A percentile compares a stretch with the other conserved stretches of the same genome.
phyloP scores from a whole-genome alignment of 148 eudicot species.

The Euryodendron excelsum region DNA sequence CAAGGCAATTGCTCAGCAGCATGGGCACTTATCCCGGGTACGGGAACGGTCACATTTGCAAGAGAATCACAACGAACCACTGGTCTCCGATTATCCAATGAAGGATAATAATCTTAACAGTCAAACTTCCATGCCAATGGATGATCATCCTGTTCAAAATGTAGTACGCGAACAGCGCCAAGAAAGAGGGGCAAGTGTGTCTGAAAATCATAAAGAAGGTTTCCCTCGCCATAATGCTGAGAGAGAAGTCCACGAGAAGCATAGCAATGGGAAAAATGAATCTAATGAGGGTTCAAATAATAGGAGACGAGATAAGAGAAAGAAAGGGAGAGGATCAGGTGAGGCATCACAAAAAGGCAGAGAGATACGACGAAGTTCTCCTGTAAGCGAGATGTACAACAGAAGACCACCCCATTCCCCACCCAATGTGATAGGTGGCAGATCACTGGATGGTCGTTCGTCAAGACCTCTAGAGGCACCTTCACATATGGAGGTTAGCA shows the following conservation, averaged over 20 bases:
- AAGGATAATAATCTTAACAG: conserved; percentile 14
- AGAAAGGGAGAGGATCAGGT: conserved; percentile 8
- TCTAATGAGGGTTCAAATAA: conserved; percentile 21
- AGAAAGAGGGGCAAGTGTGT: conserved; percentile 14
- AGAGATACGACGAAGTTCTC: neutral
- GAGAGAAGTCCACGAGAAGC: conserved; percentile 15
- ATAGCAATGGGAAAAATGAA: neutral
- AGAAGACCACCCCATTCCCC: conserved; percentile 25
- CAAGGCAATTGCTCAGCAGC: conserved; percentile 57
- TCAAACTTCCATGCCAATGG: conserved; percentile 15
- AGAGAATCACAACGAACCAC: conserved; percentile 17
- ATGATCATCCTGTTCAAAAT: conserved; percentile 15
- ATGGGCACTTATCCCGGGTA: conserved; percentile 43
- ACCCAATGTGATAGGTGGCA: too few relatives aligned
- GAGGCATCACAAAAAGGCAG: conserved; percentile 14
- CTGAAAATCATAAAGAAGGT: conserved; percentile 26
- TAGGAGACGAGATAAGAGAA: conserved; percentile 34
- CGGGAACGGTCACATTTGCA: conserved; percentile 15
- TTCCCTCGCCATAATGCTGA: conserved; percentile 15
- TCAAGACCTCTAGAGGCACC: conserved; percentile 6
- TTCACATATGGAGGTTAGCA: conserved; percentile 18
- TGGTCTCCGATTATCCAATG: neutral
- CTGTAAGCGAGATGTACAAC: neutral
- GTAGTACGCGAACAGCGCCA: conserved; percentile 17
- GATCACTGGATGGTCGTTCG: too few relatives aligned